Conservation (phyloP, 768 basidiomycete species). For the Chalciporus sphaerocephalus region DNA sequence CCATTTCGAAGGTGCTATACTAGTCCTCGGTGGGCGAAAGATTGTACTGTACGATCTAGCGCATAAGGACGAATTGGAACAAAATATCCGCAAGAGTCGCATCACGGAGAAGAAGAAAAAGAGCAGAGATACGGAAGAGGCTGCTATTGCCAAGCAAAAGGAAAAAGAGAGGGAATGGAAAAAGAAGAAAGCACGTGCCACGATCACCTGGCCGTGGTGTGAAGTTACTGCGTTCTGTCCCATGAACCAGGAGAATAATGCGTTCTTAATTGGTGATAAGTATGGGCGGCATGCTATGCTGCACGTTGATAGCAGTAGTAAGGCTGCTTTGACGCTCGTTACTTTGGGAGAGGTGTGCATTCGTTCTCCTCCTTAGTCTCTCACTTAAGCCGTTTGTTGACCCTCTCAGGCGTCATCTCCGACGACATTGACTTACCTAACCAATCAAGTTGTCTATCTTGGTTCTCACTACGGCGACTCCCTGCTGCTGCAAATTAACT, state of each 20-base stretch:
- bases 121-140: slow-evolving; percentile 40
- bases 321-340: slow-evolving; percentile 43
- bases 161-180: slow-evolving; percentile 52
- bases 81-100: slow-evolving; percentile 52
- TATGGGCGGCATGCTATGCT: slow-evolving; percentile 70
- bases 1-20: slow-evolving; percentile 57
- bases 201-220: slow-evolving; percentile 73
- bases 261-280: slow-evolving; percentile 62
- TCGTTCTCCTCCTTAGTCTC: neutral
- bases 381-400: slow-evolving; percentile 3
- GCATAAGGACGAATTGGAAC: slow-evolving; percentile 43
- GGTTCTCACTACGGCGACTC: slow-evolving; percentile 83
- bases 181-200: slow-evolving; percentile 51
- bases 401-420: slow-evolving; percentile 60
- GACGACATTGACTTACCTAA: slow-evolving; percentile 66
- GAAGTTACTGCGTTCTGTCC: slow-evolving; percentile 63
- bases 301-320: slow-evolving; percentile 43
- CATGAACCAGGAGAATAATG: slow-evolving; percentile 42
- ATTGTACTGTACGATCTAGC: slow-evolving; percentile 60
- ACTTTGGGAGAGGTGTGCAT: slow-evolving; percentile 67
- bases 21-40: slow-evolving; percentile 66
- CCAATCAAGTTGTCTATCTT: slow-evolving; percentile 65
- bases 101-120: slow-evolving; percentile 50
- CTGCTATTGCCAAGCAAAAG: slow-evolving; percentile 47
- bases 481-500: slow-evolving; percentile 61